Conservation (phyloP, 306 rosid species). For the Trichosanthes truncata region DNA sequence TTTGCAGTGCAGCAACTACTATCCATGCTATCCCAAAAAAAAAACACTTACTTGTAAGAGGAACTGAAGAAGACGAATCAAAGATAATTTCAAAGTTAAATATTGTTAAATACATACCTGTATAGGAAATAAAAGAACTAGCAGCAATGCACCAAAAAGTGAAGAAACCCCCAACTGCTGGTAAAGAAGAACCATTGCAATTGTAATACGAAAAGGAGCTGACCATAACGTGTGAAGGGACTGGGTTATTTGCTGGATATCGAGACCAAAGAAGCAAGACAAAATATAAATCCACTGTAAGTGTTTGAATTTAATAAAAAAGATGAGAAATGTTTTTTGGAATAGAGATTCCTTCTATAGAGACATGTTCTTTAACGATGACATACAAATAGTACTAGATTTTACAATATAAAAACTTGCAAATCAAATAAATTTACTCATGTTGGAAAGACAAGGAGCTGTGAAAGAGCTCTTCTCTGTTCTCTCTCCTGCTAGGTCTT, state of each 20-base stretch:
- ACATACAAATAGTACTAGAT: not conserved
- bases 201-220: conserved; percentile 32
- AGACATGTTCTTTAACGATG: not conserved
- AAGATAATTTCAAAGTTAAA: not conserved
- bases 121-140: conserved; percentile 36
- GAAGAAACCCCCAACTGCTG: conserved; percentile 37
- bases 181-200: conserved; percentile 37
- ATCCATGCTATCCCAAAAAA: not conserved
- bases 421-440: not conserved
- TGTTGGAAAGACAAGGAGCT: not conserved
- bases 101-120: conserved; percentile 21
- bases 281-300: not conserved
- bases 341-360: not conserved
- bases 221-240: conserved; percentile 45
- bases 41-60: not conserved
- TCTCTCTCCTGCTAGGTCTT: too few relatives aligned
- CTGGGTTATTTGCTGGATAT: conserved; percentile 30
- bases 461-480: not conserved
- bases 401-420: not conserved
- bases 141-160: conserved; percentile 33
- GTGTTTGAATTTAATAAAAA: not conserved
- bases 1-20: not conserved
- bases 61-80: not conserved
- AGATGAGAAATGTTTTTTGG: not conserved
- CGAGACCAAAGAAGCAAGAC: not conserved